Conservation (phyloP, 2,329 filamentous ascomycete genomes). For the Thermomyces lanuginosus region DNA sequence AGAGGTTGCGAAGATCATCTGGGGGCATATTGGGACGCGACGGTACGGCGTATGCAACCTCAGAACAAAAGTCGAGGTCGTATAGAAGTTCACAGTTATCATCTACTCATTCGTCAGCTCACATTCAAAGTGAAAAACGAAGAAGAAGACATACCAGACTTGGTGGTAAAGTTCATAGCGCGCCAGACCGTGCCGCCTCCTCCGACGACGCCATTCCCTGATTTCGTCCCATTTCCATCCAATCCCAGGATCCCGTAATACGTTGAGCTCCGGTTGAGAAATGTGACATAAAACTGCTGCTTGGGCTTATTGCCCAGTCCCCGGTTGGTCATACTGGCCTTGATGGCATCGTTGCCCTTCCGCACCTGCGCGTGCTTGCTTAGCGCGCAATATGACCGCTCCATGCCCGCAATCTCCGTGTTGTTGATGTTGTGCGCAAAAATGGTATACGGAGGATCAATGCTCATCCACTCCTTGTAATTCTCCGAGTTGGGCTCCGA, state of each 20-base stretch:
- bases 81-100: conserved; percentile 74
- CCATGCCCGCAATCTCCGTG: conserved; percentile 48
- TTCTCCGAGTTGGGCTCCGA: conserved; percentile 31
- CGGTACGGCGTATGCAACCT: conserved; percentile 82
- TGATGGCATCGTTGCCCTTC: conserved; percentile 42
- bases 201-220: conserved; percentile 39
- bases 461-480: conserved; percentile 39
- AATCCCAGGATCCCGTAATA: conserved; percentile 62
- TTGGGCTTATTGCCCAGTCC: conserved; percentile 54
- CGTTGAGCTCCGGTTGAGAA: conserved; percentile 52
- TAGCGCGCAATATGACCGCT: conserved; percentile 70
- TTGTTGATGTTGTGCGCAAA: conserved; percentile 53
- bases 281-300: conserved; percentile 72
- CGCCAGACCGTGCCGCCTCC: conserved; percentile 65
- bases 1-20: conserved; percentile 49
- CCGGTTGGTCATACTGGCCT: conserved; percentile 51
- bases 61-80: conserved; percentile 73
- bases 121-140: background rate
- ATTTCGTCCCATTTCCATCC: conserved; percentile 38
- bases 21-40: conserved; percentile 53
- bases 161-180: conserved; percentile 59
- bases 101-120: conserved; percentile 29
- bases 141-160: conserved; percentile 42
- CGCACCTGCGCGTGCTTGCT: conserved; percentile 47
- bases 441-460: conserved; percentile 55